Evolutionary conservation across 2,329 filamentous ascomycete species (phyloP).

Genomic region (Colletotrichum somersetense): DNA sequence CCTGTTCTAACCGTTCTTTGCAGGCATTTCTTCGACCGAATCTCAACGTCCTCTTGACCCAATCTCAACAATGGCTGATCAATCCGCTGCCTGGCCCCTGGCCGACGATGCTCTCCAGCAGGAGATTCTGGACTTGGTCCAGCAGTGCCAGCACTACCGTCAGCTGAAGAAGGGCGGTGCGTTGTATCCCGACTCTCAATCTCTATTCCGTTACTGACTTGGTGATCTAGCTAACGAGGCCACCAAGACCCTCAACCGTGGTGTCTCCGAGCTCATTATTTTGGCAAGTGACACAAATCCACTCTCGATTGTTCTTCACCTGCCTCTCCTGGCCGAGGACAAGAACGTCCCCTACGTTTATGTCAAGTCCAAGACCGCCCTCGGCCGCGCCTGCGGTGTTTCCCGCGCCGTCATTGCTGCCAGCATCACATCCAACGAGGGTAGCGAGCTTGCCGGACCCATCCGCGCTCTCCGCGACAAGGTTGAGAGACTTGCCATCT

Average conservation of each 20-base stretch:
- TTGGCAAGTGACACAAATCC: slow-evolving; percentile 90
- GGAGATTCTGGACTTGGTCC: slow-evolving; percentile 85
- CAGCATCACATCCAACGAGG: slow-evolving; percentile 92
- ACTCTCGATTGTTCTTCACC: slow-evolving; percentile 87
- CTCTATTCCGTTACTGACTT: slow-evolving; percentile 10
- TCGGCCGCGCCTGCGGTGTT: slow-evolving; percentile 92
- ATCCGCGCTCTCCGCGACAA: slow-evolving; percentile 93
- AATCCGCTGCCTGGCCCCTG: slow-evolving; percentile 71
- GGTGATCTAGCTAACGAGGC: slow-evolving; percentile 51
- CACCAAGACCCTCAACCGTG: slow-evolving; percentile 91
- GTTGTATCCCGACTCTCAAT: slow-evolving; percentile 57
- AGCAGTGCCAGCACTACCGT: slow-evolving; percentile 76
- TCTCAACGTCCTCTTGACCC: slow-evolving; percentile 8
- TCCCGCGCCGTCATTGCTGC: slow-evolving; percentile 87
- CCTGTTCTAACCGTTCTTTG: slow-evolving; percentile 1
- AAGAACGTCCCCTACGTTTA: slow-evolving; percentile 77
- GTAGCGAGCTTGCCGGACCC: slow-evolving; percentile 86
- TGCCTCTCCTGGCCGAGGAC: slow-evolving; percentile 90
- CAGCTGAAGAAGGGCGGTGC: slow-evolving; percentile 93
- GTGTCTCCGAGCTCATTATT: slow-evolving; percentile 89
- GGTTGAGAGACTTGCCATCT: slow-evolving; percentile 96
- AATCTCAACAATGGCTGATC: slow-evolving; percentile 40
- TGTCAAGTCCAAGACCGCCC: slow-evolving; percentile 77
- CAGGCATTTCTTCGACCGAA: slow-evolving; percentile 30
- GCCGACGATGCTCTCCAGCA: slow-evolving; percentile 81